Conservation (phyloP, 306 rosid species). For the Malus asiatica region DNA sequence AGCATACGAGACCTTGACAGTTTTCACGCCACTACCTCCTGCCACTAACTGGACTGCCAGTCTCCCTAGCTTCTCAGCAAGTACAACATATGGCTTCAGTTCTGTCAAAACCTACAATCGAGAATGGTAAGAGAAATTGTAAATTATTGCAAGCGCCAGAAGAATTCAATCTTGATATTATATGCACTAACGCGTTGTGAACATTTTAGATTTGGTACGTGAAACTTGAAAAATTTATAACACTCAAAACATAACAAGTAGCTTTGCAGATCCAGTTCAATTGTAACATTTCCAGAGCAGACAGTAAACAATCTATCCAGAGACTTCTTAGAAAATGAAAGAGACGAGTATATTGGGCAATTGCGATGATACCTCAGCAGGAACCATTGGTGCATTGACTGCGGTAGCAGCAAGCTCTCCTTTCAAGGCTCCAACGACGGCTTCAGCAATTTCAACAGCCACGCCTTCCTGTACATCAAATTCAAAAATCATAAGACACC, state of each 20-base stretch:
- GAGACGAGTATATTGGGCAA: not conserved
- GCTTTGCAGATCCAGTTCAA: not conserved
- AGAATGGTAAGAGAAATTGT: not conserved
- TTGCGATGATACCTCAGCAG: constrained; percentile 67
- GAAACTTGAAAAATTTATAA: not conserved
- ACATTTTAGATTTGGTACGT: not conserved
- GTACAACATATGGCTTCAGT: constrained; percentile 83
- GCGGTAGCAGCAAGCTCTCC: constrained; percentile 99
- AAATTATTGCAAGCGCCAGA: not conserved
- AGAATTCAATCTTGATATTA: not conserved
- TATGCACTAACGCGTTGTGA: not conserved
- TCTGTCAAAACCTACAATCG: constrained; percentile 62
- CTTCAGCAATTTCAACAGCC: constrained; percentile 97
- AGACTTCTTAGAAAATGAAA: not conserved
- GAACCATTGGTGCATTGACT: constrained; percentile 98
- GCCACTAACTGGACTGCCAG: constrained; percentile 95
- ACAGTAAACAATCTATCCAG: not conserved
- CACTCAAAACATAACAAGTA: not conserved
- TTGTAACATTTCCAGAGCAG: not conserved
- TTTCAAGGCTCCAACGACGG: constrained; percentile 84
- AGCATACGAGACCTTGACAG: constrained; percentile 78
- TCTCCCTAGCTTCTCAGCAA: constrained; percentile 91
- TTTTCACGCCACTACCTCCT: constrained; percentile 95
- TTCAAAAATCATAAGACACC: constrained; percentile 8
- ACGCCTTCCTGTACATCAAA: constrained; percentile 80